These are phyloP conservation scores for Solanum sparsipilum DNA, from an alignment of 257 asterid genomes.

Conservation along the genomic window DNA sequence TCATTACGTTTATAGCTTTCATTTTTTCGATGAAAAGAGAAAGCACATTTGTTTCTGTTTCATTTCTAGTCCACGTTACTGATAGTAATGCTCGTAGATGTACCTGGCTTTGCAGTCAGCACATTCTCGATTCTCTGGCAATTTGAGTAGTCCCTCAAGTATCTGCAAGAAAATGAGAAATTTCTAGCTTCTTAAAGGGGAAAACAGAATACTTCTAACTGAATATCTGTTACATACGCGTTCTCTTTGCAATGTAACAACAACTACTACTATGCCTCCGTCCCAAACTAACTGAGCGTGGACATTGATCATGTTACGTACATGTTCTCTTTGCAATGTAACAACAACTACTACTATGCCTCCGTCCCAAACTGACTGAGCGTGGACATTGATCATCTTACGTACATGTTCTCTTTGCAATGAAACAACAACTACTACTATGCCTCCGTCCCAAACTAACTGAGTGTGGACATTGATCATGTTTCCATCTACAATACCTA, in stretches of 20 bases:
- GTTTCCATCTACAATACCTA: neutral
- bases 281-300: neutral
- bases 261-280: neutral
- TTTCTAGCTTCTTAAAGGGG: neutral
- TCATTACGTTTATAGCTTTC: neutral
- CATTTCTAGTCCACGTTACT: neutral
- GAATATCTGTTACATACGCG: neutral
- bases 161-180: slow-evolving; percentile 5
- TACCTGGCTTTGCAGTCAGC: slow-evolving; percentile 39
- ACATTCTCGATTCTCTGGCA: slow-evolving; percentile 32
- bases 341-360: too few relatives aligned
- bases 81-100: neutral
- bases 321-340: too few relatives aligned
- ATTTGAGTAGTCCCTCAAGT: slow-evolving; percentile 27
- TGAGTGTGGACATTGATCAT: neutral
- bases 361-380: too few relatives aligned
- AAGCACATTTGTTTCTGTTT: neutral
- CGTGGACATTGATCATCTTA: neutral
- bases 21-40: neutral
- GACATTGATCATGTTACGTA: neutral
- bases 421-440: neutral
- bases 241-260: too few relatives aligned
- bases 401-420: too few relatives aligned
- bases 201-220: neutral
- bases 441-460: neutral